A percentile compares a stretch with the other conserved stretches of the same genome.
These are phyloP conservation scores for Pleurotus eryngii DNA, from an alignment of 768 basidiomycete genomes.

Conservation along the genomic window DNA sequence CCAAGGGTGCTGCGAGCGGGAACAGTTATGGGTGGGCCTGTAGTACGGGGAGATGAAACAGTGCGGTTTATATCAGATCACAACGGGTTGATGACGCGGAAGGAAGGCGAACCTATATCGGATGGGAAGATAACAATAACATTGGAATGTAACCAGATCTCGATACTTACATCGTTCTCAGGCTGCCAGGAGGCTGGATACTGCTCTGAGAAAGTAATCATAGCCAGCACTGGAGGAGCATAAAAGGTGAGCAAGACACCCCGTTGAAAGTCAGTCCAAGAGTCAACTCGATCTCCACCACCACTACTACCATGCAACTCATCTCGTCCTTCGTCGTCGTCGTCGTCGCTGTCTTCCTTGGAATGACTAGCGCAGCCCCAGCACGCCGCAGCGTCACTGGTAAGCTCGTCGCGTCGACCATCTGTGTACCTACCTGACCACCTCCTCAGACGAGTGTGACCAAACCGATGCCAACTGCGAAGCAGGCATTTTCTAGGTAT, in stretches of 20 bases:
- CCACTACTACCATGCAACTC: background rate
- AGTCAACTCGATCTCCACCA: background rate
- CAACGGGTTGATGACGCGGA: background rate
- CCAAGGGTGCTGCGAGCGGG: too few species aligned
- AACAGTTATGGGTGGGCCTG: too few species aligned
- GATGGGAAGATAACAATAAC: background rate
- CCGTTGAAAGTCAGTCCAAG: background rate
- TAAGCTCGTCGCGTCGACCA: background rate
- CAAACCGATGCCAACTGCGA: background rate
- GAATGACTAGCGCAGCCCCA: background rate
- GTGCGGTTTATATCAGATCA: too few species aligned
- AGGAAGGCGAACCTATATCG: background rate
- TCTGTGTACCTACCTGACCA: too few species aligned
- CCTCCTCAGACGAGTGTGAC: background rate
- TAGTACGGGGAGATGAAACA: too few species aligned
- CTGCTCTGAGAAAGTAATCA: too few species aligned
- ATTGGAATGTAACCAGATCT: constrained; percentile 2
- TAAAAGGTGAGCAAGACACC: background rate
- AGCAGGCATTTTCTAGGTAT: background rate
- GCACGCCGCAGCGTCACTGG: background rate
- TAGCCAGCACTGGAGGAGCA: background rate
- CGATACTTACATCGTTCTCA: constrained; percentile 1
- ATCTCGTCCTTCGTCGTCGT: background rate
- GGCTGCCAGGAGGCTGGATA: background rate
- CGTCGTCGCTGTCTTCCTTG: background rate